Base-by-base conservation (phyloP, 2,329 filamentous ascomycete species). In the Colletotrichum eremochloae region DNA sequence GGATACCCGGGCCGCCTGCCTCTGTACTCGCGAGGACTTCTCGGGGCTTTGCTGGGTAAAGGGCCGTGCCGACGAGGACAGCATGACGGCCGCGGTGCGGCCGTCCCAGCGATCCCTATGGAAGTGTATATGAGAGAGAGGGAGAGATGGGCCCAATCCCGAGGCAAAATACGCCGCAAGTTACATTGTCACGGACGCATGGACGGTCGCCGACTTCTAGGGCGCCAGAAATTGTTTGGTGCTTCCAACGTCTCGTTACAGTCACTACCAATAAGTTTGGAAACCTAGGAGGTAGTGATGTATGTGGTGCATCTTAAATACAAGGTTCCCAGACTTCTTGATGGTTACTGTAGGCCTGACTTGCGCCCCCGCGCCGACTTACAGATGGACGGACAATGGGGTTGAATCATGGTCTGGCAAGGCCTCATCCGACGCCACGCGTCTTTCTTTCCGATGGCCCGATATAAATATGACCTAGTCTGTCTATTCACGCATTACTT, bases 1-100 rank as follows among this genome's bases (percentile, higher is more conserved):
- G 62, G 50, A 74, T 33, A 1, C 60, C 68, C 15, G 69, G 62
- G 18, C 46, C 72, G 29, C 15, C 7, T 66, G 55, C 0, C 58
- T 0, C 33, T 72, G 5, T 69, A 63, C 18, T 64, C 76, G 15
- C 65, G 74, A 0, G 68, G 73, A 12, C 60, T 74, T 74, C 20
- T 53, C 68, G 0, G 42, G 64, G 8, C 72, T 76, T 76, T 8
- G 70, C 75, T 2, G 44, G 56, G 5, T 24, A 36, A 42, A 42
- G 12, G 53, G 20, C 14, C 60, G 60, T 7, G 24, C 61, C 14
- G 56, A 62, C 7, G 6, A 52, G 1, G 2, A 42, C 40, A 5
- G 62, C 4, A 18, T 40, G n/a, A 18, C 2, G 0, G n/a, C 40
- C 8, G 20, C 36, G 0, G 52, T 68, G 1, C 56, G 78, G 14